phyloP scores from a whole-genome alignment of 345 rosid genomes.

The Heritiera fomes region DNA sequence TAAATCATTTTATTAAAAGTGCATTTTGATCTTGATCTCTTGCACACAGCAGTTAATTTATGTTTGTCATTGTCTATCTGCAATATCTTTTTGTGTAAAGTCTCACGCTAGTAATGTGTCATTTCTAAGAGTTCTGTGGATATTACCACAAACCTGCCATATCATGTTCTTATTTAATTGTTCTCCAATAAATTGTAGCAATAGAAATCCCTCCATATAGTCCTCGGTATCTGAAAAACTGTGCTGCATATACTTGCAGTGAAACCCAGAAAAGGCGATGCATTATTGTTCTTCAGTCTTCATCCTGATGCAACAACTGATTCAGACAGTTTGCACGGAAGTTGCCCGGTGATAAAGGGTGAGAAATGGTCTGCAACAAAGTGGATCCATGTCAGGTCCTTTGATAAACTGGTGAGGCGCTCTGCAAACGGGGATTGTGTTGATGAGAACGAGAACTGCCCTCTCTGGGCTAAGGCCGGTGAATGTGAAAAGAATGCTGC shows the following conservation, averaged over 20 bases:
- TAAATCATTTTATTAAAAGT: not conserved
- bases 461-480: conserved; percentile 64
- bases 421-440: conserved; percentile 36
- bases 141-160: not conserved
- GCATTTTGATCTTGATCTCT: not conserved
- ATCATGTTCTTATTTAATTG: not conserved
- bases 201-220: not conserved
- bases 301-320: conserved; percentile 75
- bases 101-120: not conserved
- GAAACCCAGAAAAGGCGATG: conserved; percentile 92
- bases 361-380: conserved; percentile 99
- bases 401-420: conserved; percentile 23
- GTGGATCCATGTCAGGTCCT: conserved; percentile 91
- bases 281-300: conserved; percentile 90
- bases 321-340: conserved; percentile 68
- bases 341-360: conserved; percentile 91
- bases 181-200: not conserved
- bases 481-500: conserved; percentile 74
- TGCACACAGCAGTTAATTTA: not conserved
- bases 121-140: not conserved
- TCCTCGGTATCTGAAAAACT: conserved; percentile 3
- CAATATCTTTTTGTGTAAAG: not conserved
- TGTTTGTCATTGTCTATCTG: not conserved
- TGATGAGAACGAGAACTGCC: conserved; percentile 53
- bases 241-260: conserved; percentile 47